Conservation (phyloP, 345 rosid species). For the Hypericum perforatum region DNA sequence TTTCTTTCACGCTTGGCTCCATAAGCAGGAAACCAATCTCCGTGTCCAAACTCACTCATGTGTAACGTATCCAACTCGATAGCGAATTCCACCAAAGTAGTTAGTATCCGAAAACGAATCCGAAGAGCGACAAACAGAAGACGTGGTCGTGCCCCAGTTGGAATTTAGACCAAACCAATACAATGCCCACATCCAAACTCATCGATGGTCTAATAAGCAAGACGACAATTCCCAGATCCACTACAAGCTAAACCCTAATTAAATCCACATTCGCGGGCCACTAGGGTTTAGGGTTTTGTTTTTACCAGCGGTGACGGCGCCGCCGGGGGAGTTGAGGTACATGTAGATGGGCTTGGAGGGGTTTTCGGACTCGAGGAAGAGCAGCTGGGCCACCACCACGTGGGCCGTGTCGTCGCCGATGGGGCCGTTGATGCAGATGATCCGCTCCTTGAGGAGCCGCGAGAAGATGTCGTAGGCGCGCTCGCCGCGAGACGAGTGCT, state of each 20-base stretch:
- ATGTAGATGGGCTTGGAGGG: conserved; percentile 94
- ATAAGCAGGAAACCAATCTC: too few species aligned
- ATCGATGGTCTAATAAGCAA: too few species aligned
- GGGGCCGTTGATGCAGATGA: conserved; percentile 86
- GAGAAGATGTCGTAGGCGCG: conserved; percentile 96
- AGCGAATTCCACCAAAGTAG: too few species aligned
- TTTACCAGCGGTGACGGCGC: conserved; percentile 91
- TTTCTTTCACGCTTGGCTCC: too few species aligned
- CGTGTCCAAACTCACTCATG: too few species aligned
- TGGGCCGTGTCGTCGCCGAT: conserved; percentile 86
- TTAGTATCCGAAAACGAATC: too few species aligned
- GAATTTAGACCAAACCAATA: too few species aligned
- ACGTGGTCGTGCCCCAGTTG: too few species aligned
- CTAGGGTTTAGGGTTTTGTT: not conserved
- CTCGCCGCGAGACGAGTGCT: conserved; percentile 96
- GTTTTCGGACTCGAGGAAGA: conserved; percentile 93
- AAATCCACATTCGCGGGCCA: not conserved
- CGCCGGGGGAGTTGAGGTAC: conserved; percentile 98
- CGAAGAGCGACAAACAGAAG: too few species aligned
- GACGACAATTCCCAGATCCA: too few species aligned
- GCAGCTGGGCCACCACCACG: conserved; percentile 97
- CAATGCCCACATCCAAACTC: too few species aligned
- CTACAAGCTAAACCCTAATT: not conserved
- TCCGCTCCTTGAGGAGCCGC: conserved; percentile 84
- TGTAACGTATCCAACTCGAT: too few species aligned